Evolutionary conservation across 1,284 basidiomycete genomes (phyloP), one percentile per base, ranked within the genome.

Genomic region (Neolentinus lepideus): DNA sequence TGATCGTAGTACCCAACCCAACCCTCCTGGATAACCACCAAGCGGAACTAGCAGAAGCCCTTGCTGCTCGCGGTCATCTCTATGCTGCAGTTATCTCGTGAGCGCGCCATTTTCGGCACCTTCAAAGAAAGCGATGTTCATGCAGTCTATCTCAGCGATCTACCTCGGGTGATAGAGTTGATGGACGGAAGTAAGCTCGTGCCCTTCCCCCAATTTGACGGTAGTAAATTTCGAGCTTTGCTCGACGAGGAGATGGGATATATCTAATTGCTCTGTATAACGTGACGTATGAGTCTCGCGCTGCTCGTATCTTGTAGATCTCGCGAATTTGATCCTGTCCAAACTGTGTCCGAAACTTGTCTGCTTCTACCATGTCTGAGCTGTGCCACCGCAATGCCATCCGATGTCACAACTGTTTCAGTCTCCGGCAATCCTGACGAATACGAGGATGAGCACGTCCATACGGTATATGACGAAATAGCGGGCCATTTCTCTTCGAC

Each of bases 1-100:
- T 98, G 60, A 85, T 99, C 59, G 90, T 92, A 12, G 86, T 98
- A 1, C 94, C 94, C 11, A 99, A 99, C 67, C 76, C 85, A 29
- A 85, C 88, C 1, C 74, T 99, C 50, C 83, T 96, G 71, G 90
- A 98, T 70, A 91, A 98, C 69, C 96, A 99, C 65, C 96, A 99
- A 74, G 77, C 84, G 47, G 94, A 99, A 66, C 76, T 99, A 3
- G 93, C 96, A 0, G 71, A 79, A 45, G 84, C 85, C 16, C 75
- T 98, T 52, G 73, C 74, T 19, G 68, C 69, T 22, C 76, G 84
- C 27, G 81, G 83, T 0, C 81, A 94, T 70, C 72, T 94, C 45
- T 76, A 71, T 60, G 74, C 84, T n/a, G 78, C 84, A 0, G 78
- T 74, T 10, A 72, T 84, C 51, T 64, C 69, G 88, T 90, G 68